Conservation (phyloP, 2,329 filamentous ascomycete species). For the Helicocarpus griseus region DNA sequence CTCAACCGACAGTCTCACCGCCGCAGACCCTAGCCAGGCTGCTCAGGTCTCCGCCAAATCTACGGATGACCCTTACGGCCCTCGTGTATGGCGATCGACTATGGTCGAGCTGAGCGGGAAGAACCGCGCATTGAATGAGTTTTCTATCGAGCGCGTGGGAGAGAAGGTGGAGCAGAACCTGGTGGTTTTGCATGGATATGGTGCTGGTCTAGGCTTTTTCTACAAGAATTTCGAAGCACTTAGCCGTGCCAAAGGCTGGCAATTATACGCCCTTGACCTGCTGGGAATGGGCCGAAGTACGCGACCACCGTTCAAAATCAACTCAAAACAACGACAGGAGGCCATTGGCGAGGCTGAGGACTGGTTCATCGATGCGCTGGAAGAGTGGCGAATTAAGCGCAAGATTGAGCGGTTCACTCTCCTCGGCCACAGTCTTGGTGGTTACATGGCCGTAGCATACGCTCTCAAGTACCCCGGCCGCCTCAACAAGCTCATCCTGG, state of each 20-base stretch:
- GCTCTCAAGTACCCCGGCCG: constrained; percentile 92
- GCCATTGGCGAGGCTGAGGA: constrained; percentile 84
- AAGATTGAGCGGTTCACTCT: constrained; percentile 91
- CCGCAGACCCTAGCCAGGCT: constrained; percentile 27
- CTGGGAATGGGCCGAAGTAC: constrained; percentile 88
- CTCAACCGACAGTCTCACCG: constrained; percentile 21
- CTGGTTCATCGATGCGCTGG: constrained; percentile 92
- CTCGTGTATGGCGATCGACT: constrained; percentile 73
- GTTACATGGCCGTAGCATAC: constrained; percentile 91
- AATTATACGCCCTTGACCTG: constrained; percentile 87
- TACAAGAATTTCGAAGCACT: constrained; percentile 95
- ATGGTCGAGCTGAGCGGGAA: constrained; percentile 79
- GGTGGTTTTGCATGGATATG: constrained; percentile 95
- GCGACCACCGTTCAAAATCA: constrained; percentile 73
- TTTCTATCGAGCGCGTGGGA: constrained; percentile 73
- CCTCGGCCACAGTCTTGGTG: constrained; percentile 84
- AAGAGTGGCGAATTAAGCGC: constrained; percentile 85
- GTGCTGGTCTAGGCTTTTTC: constrained; percentile 91
- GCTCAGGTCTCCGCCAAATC: constrained; percentile 40
- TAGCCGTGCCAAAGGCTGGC: constrained; percentile 69
- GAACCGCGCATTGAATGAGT: constrained; percentile 82
- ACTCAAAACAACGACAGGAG: constrained; percentile 66
- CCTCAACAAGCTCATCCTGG: constrained; percentile 91
- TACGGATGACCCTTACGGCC: constrained; percentile 66
- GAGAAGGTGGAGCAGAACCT: constrained; percentile 75